phyloP scores from a whole-genome alignment of 2,329 filamentous ascomycete species.

The Akanthomyces uredinophilus region DNA sequence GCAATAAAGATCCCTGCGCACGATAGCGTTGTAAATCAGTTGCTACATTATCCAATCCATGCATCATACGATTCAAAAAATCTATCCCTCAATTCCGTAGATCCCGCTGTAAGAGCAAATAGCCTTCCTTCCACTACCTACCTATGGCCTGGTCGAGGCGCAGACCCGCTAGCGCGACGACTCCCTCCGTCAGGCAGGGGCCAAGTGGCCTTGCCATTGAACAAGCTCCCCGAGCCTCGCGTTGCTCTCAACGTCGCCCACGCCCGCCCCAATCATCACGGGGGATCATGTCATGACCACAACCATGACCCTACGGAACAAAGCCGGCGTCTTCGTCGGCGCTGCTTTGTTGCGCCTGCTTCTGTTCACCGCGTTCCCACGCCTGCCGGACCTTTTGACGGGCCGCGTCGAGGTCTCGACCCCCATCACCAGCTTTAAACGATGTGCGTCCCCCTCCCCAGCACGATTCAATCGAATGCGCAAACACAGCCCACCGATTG shows the following conservation, averaged over 20 bases:
- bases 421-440: slow-evolving; percentile 95
- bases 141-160: neutral
- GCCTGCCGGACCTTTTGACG: slow-evolving; percentile 77
- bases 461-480: neutral
- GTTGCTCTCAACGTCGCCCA: neutral
- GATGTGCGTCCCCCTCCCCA: slow-evolving; percentile 56
- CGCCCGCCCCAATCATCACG: neutral
- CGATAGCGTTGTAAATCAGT: no score
- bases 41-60: no score
- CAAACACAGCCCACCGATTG: neutral
- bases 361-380: slow-evolving; percentile 76
- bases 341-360: slow-evolving; percentile 75
- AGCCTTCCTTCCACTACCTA: neutral
- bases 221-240: slow-evolving; percentile 2
- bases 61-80: no score
- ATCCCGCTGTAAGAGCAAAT: neutral
- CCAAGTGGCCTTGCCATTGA: slow-evolving; percentile 23
- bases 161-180: slow-evolving; percentile 4
- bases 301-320: slow-evolving; percentile 37
- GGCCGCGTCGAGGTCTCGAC: slow-evolving; percentile 95
- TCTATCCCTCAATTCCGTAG: neutral
- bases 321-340: slow-evolving; percentile 59
- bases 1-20: no score
- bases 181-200: slow-evolving; percentile 8
- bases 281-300: slow-evolving; percentile 30